These are phyloP conservation scores for Macrocybe gigantea DNA, from an alignment of 768 basidiomycete genomes.

Conservation along the genomic window DNA sequence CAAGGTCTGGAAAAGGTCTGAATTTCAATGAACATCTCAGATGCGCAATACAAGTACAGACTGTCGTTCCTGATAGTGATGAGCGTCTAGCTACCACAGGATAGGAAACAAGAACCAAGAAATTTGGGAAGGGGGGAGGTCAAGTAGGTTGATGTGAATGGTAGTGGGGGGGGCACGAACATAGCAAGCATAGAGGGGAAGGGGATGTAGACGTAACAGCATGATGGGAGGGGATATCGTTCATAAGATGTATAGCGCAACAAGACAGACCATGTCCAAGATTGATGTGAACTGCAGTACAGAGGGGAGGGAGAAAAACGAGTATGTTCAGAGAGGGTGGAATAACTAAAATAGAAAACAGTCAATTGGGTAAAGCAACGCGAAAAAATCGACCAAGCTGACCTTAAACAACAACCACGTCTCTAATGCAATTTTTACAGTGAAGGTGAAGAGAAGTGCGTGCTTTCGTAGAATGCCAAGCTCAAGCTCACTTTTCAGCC, in stretches of 20 bases:
- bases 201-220: conserved; percentile 6
- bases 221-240: conserved; percentile 13
- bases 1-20: no score
- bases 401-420: conserved; percentile 38
- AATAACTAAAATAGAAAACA: not conserved
- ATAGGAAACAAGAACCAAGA: conserved; percentile 4
- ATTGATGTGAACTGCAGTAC: not conserved
- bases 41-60: no score
- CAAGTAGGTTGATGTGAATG: conserved; percentile 1
- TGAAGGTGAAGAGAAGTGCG: conserved; percentile 20
- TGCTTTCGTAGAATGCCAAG: conserved; percentile 22
- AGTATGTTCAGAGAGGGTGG: no score
- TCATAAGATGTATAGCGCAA: conserved; percentile 6
- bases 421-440: conserved; percentile 34
- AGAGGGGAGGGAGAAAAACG: no score
- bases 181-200: conserved; percentile 15
- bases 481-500: conserved; percentile 51
- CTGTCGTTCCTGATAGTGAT: no score
- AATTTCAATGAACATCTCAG: no score
- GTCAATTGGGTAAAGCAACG: not conserved
- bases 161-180: conserved; percentile 6
- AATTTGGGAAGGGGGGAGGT: no score
- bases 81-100: not conserved
- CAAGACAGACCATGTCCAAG: conserved; percentile 14
- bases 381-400: conserved; percentile 4